Conservation (phyloP, 2,329 filamentous ascomycete species). For the Corynespora cassiicola region DNA sequence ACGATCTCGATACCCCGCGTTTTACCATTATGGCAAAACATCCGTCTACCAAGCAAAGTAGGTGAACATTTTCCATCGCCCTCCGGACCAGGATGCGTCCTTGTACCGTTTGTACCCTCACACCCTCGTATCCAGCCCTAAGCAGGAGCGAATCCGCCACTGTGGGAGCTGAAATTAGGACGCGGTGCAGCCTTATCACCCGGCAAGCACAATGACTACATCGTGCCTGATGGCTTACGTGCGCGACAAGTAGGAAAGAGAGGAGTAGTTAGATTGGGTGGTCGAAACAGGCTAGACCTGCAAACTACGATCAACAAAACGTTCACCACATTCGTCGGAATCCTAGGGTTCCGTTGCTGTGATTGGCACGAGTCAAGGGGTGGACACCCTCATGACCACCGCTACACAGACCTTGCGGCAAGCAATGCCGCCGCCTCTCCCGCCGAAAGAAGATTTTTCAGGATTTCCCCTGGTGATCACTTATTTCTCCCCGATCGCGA, state of each 20-base stretch:
- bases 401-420: constrained; percentile 6
- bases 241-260: neutral
- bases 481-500: constrained; percentile 3
- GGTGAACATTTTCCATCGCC: neutral
- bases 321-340: neutral
- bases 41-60: constrained; percentile 3
- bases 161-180: neutral
- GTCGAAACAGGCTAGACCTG: constrained; percentile 4
- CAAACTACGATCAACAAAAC: constrained; percentile 6
- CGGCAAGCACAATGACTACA: constrained; percentile 10
- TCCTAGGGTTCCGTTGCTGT: constrained; percentile 6
- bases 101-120: too few species aligned
- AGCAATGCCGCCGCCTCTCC: constrained; percentile 7
- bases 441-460: constrained; percentile 3
- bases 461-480: constrained; percentile 14
- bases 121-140: too few species aligned
- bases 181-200: too few species aligned
- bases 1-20: constrained; percentile 21
- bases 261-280: neutral
- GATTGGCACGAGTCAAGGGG: constrained; percentile 12
- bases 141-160: neutral
- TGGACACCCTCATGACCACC: constrained; percentile 13
- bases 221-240: constrained; percentile 4
- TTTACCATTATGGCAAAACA: constrained; percentile 6
- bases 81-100: neutral